Base-by-base conservation (phyloP, 1,284 basidiomycete genomes). In the Pisolithus thermaeus region DNA sequence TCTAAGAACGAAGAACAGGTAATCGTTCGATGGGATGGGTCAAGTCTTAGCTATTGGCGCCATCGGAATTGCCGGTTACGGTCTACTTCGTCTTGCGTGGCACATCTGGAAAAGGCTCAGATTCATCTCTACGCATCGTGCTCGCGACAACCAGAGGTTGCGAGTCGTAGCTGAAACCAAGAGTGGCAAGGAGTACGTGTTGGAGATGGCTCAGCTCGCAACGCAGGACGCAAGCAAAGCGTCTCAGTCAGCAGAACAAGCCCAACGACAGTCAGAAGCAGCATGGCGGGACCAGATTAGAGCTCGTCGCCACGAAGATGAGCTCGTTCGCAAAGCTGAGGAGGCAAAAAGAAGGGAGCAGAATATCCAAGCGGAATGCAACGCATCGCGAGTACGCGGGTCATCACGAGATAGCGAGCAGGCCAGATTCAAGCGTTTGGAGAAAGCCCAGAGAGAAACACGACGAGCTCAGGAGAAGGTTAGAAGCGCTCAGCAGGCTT, bases 341-440 rank as follows among this genome's bases (percentile, higher is more conserved):
- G 63, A 51, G 14, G 63, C 66, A 39, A 37, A 54, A 16, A 52
- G 50, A 11, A 65, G 66, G 49, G 61, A 54, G 1, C 52, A 64
- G 16, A 55, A 63, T 18, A 28, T 64, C 18, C 56, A 52, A 25
- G 58, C 52, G 14, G 54, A 64, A 46, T 22, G 5, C 4, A 60
- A 68, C 38, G 55, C 54, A 6, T 61, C 59, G 0, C 52, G 37
- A 4, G 22, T 28, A 4, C 32, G 12, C 4, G 32, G 12, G 12
- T 14, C 12, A 16, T 35, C 32, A 47, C 61, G 61, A 18, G 61
- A 61, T 18, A 50, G 53, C 16, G 23, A 55, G 18, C 62, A 59
- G 11, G 48, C 12, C 32, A 47, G 57, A 23, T 64, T 61, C 0
- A 63, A 67, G 7, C 23, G 23, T n/a, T 43, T 43, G 46, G 63